phyloP scores from a whole-genome alignment of 306 rosid species.

The Inga leiocalycina region DNA sequence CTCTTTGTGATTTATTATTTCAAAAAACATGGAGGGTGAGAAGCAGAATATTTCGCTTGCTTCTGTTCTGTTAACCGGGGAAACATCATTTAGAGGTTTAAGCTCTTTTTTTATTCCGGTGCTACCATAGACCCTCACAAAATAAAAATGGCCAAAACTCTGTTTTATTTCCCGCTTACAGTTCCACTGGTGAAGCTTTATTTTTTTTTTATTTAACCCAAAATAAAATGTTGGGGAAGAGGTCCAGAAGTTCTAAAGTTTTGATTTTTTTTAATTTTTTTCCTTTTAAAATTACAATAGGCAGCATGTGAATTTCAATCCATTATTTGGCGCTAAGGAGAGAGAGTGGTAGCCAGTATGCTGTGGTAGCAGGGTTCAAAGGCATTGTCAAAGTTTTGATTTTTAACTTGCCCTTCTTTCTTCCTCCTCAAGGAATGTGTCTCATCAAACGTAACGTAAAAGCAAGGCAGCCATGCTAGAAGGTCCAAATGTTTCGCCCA shows the following conservation, averaged over 20 bases:
- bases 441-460: no score
- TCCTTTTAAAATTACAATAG: neutral
- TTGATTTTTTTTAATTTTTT: neutral
- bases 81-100: neutral
- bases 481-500: slow-evolving; percentile 17
- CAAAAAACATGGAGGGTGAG: neutral
- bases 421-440: neutral
- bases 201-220: no score
- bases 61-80: neutral
- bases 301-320: neutral
- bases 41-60: neutral
- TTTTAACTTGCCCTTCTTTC: neutral
- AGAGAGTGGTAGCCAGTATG: neutral
- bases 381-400: neutral
- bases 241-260: neutral
- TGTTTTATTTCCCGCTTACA: neutral
- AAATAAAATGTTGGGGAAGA: no score
- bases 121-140: neutral
- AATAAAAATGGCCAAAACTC: neutral
- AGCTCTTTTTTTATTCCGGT: neutral
- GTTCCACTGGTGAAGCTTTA: neutral
- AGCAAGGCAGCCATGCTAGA: neutral
- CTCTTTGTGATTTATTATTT: neutral
- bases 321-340: neutral
- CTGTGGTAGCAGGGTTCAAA: neutral